Base-by-base conservation (phyloP, 2,329 filamentous ascomycete genomes). In the Fusarium secorum region DNA sequence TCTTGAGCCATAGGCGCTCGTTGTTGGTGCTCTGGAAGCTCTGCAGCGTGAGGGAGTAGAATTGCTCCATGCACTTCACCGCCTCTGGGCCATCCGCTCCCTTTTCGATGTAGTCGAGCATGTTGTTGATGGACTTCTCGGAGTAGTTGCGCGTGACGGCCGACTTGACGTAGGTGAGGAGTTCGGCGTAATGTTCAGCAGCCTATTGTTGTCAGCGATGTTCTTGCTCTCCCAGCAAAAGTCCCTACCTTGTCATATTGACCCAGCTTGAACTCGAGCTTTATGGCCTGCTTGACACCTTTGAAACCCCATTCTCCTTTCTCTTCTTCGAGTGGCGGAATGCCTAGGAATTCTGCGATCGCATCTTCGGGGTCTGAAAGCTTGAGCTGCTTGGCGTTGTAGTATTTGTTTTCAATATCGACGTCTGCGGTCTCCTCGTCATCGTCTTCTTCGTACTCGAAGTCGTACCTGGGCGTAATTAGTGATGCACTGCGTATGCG, bases 261-360 rank as follows among this genome's bases (percentile, higher is more conserved):
- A n/a, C 89, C 90, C n/a, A 97, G 88, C 82, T 93, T 94, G 82
- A 97, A 98, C 80, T 98, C 95, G 4, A 98, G 87, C 83, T 99
- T 99, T 80, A 98, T 98, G 4, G 96, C 96, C 81, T 99, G 96
- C 83, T 99, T 99, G 72, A 98, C 81, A 7, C 94, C 95, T 81
- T 98, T 99, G 86, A 99, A 99, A 0, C 96, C 96, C 96, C 95
- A 98, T 81, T 99, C 95, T 66, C 94, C 94, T 83, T 98, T 99
- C 80, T 97, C 94, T 58, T 90, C 83, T 81, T 99, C 95, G 48
- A 98, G 81, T 18, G 88, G 85, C 9, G 94, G 94, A 70, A 99
- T 91, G 35, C 90, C 92, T n/a, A 98, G 84, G 77, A 99, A 99
- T 80, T 98, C 95, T 38, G 91, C 89, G 60, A 99, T 92, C 4